A percentile compares a stretch with the other conserved stretches of the same genome.
phyloP scores from a whole-genome alignment of 1,284 basidiomycete genomes.

The Meira nashicola region DNA sequence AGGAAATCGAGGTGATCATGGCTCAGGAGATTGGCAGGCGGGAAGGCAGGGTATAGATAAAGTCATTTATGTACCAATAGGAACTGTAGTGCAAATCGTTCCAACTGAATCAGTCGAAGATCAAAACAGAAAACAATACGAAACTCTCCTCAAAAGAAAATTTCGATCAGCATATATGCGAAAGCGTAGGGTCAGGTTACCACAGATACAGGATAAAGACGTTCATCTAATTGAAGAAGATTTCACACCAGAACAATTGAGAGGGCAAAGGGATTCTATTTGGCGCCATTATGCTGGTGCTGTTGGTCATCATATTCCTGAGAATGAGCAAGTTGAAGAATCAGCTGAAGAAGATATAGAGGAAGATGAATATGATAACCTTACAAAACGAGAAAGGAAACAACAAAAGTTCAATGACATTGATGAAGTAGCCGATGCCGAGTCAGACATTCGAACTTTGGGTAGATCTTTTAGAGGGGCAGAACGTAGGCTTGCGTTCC shows the following conservation, averaged over 20 bases:
- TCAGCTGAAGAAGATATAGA: neutral
- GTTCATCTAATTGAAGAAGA: neutral
- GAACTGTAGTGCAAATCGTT: slow-evolving; percentile 45
- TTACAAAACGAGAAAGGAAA: neutral
- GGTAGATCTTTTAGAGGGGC: slow-evolving; percentile 13
- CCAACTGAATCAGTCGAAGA: slow-evolving; percentile 23
- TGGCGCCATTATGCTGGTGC: slow-evolving; percentile 48
- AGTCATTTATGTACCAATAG: slow-evolving; percentile 46
- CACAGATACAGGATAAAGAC: neutral
- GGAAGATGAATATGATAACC: neutral
- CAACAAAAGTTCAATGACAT: neutral
- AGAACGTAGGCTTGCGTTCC: slow-evolving; percentile 17
- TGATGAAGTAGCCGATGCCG: slow-evolving; percentile 4
- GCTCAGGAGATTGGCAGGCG: slow-evolving; percentile 43
- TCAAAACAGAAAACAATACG: slow-evolving; percentile 30
- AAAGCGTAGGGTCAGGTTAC: neutral
- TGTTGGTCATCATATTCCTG: neutral
- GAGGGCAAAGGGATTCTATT: slow-evolving; percentile 30
- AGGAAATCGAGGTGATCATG: slow-evolving; percentile 37
- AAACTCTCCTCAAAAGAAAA: slow-evolving; percentile 24
- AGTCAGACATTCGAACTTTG: slow-evolving; percentile 10
- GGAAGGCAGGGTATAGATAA: slow-evolving; percentile 36
- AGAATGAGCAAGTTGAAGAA: slow-evolving; percentile 2
- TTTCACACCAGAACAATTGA: neutral
- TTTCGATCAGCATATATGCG: slow-evolving; percentile 13